Base-by-base conservation (phyloP, 805 yeast species). In the Kuraishia floccosa region DNA sequence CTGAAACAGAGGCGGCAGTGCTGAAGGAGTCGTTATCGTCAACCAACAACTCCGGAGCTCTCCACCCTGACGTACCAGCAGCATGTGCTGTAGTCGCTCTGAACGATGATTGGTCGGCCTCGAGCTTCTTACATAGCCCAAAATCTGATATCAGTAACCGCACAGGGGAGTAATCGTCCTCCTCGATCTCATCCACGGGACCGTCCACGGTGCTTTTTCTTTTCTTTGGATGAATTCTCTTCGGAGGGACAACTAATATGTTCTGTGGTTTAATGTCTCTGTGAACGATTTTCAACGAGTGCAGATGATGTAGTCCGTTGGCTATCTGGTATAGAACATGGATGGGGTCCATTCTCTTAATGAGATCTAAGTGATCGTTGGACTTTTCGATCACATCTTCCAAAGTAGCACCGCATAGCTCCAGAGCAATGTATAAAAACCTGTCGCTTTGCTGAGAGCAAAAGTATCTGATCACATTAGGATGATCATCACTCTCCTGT, bases 1-100 rank as follows among this genome's bases (percentile, higher is more conserved):
- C 6, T 13, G 25, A 6, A 24, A n/a, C 27, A 24, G 17, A 16
- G 17, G 5, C 17, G 15, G 28, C 16, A 17, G 17, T 10, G 11
- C 6, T 6, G 18, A 27, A 56, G 3, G 43, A 33, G 18, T 57
- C 52, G 8, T 41, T 32, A 15, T 52, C 63, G 26, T 64, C 70
- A 16, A 68, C 50, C 23, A 84, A 54, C 21, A 84, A 52, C 46
- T 91, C 98, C 0, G 98, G 98, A 0, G 99, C 97, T 43, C 96
- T 69, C 98, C 98, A 91, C 3, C 99, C 99, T 3, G 91, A 72
- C 0, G 98, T 91, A 2, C 98, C 98, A 1, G 96, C 94, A 13
- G 94, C 93, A 44, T 85, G 77, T 21, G 84, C 86, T 0, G 91
- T 78, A 1, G 95, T 89, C 0, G 96, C 94, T 38, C 89, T 68